These are phyloP conservation scores for Bryum argenteum DNA, from an alignment of 225 moss, liverwort and hornwort species.

Conservation along the genomic window DNA sequence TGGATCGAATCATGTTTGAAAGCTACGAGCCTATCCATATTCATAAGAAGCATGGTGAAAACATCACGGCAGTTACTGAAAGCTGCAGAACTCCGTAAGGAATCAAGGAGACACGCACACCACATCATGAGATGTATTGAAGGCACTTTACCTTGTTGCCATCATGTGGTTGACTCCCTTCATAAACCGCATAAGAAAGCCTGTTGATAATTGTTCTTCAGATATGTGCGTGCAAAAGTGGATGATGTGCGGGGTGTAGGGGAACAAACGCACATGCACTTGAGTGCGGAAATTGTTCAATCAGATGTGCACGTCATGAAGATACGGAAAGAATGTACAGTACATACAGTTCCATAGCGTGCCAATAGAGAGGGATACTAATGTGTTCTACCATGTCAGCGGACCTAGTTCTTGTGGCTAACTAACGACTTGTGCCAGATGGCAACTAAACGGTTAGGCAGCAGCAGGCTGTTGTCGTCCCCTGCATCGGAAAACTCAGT, in stretches of 20 bases:
- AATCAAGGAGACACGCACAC: no score
- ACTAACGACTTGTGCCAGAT: slow-evolving; percentile 53
- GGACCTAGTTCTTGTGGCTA: slow-evolving; percentile 32
- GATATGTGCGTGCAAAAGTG: neutral
- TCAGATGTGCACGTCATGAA: neutral
- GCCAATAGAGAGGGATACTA: neutral
- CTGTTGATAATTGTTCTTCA: neutral
- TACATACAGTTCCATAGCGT: neutral
- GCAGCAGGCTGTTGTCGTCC: slow-evolving; percentile 31
- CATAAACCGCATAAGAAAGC: neutral
- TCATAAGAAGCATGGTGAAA: no score
- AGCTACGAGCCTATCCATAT: neutral
- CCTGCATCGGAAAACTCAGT: slow-evolving; percentile 14
- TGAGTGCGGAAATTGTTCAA: no score
- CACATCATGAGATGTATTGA: neutral
- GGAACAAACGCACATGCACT: no score
- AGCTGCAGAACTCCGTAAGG: no score
- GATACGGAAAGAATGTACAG: no score
- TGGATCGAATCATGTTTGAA: neutral
- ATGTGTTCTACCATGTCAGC: slow-evolving; percentile 24
- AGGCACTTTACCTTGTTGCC: neutral
- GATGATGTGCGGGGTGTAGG: neutral
- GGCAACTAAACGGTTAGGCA: slow-evolving; percentile 54
- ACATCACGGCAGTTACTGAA: neutral
- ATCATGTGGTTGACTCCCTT: neutral